Evolutionary conservation across 176 grass and related monocot species (phyloP), one percentile per base, ranked within the genome.

Genomic region (Avena eriantha): DNA sequence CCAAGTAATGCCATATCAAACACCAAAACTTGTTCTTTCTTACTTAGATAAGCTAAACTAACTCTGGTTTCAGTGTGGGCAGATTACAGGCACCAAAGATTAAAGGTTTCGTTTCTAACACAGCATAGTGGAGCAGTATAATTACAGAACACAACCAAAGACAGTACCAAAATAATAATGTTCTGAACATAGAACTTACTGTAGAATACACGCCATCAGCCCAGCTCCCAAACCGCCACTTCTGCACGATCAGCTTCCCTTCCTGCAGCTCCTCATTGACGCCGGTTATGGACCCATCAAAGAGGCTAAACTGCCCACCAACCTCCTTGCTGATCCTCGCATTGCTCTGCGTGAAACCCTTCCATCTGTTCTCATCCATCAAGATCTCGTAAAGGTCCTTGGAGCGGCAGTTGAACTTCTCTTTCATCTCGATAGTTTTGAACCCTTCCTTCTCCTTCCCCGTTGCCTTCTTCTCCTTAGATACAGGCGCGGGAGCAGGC

Each of bases 361-460:
- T 99, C 97, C 97, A 99, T 43, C 97, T 82, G 85, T 96, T 99
- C 87, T 96, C 97, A 76, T 99, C 97, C 92, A 99, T 93, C 83
- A 99, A 58, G 81, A 99, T 96, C 83, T 99, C 97, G 59, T 99
- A 99, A 13, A 99, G 66, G 79, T 96, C 90, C 47, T 87, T 94
- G 0, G 97, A 80, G 21, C 94, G 92, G 78, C 94, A 99, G 66
- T 94, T 92, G 69, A 99, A 99, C 60, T 93, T 96, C 92, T 99
- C 97, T 1, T 90, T 96, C 82, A 99, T 59, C 64, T 88, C 84
- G 64, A 99, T 96, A 22, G 80, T 94, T 83, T 96, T 96, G 85
- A 99, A 99, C 11, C 97, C 97, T 46, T 99, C 94, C 78, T 93
- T 99, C 19, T 33, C 90, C 85, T 96, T 99, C 79, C 65, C 86